A percentile compares a stretch with the other conserved stretches of the same genome.
Conservation (phyloP, 2,329 filamentous ascomycete species). For the Claviceps sp. region DNA sequence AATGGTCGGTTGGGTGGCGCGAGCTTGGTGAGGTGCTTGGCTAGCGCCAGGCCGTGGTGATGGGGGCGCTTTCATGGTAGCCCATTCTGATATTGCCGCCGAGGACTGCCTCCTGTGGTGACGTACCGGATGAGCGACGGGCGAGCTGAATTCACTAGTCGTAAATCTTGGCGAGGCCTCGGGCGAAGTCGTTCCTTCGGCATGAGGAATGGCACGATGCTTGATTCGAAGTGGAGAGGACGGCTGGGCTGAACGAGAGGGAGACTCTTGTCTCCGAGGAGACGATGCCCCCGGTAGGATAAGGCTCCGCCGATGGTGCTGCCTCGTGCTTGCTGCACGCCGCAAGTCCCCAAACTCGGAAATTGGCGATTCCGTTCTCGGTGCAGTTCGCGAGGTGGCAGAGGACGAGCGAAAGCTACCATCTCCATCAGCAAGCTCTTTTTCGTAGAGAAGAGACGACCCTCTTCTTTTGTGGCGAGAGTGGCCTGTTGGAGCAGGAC, state of each 20-base stretch:
- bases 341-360: conserved; percentile 71
- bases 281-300: conserved; percentile 69
- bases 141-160: conserved; percentile 68
- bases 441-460: conserved; percentile 62
- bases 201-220: conserved; percentile 49
- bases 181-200: conserved; percentile 63
- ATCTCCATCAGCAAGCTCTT: conserved; percentile 76
- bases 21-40: conserved; percentile 66
- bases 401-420: conserved; percentile 76
- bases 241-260: conserved; percentile 63
- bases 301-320: conserved; percentile 76
- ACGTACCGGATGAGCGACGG: conserved; percentile 42
- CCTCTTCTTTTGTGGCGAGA: conserved; percentile 56
- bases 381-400: conserved; percentile 49
- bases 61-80: conserved; percentile 53
- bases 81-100: conserved; percentile 58
- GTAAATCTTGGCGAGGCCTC: conserved; percentile 81
- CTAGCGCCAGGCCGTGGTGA: conserved; percentile 73
- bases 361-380: conserved; percentile 77
- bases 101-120: conserved; percentile 88
- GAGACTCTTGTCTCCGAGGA: conserved; percentile 77
- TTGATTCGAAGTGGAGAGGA: conserved; percentile 86
- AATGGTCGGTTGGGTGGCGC: conserved; percentile 86
- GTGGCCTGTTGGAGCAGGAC: conserved; percentile 42
- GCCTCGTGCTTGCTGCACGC: conserved; percentile 63